phyloP scores from a whole-genome alignment of 1,284 basidiomycete genomes.

The Irpex sp. region DNA sequence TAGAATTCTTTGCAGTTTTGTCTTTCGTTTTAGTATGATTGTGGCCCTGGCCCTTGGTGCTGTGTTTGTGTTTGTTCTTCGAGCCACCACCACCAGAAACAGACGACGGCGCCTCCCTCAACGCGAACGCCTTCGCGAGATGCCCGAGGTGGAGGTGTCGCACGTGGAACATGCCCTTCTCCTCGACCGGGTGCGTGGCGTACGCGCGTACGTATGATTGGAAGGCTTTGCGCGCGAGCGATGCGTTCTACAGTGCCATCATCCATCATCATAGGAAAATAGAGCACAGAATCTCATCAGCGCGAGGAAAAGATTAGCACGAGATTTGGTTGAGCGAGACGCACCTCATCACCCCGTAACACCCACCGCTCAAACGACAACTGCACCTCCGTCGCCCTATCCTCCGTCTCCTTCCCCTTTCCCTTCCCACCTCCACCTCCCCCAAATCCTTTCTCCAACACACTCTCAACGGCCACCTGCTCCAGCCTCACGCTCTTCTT shows the following conservation, averaged over 20 bases:
- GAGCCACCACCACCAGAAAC: slow-evolving; percentile 36
- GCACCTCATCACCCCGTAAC: slow-evolving; percentile 66
- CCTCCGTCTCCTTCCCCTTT: slow-evolving; percentile 76
- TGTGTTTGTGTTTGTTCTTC: slow-evolving; percentile 15
- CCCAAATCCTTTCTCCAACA: slow-evolving; percentile 83
- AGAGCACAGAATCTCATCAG: background rate
- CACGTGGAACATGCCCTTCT: slow-evolving; percentile 96
- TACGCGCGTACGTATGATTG: slow-evolving; percentile 93
- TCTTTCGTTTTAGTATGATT: no score
- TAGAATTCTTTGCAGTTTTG: no score
- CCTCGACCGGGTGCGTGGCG: slow-evolving; percentile 92
- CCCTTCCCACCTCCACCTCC: slow-evolving; percentile 35
- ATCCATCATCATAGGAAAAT: background rate
- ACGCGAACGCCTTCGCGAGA: slow-evolving; percentile 93
- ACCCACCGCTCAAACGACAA: slow-evolving; percentile 96
- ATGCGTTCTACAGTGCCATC: slow-evolving; percentile 53
- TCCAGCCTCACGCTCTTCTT: slow-evolving; percentile 50
- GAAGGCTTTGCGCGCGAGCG: slow-evolving; percentile 83
- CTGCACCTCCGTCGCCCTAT: slow-evolving; percentile 94
- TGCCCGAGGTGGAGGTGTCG: slow-evolving; percentile 94
- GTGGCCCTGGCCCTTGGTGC: slow-evolving; percentile 11
- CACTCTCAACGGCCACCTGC: slow-evolving; percentile 62
- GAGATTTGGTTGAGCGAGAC: slow-evolving; percentile 19
- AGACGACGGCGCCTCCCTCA: slow-evolving; percentile 87
- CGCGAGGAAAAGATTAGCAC: no score